Base-by-base conservation (phyloP, 2,329 filamentous ascomycete genomes). In the Alternaria angustiovoidea region DNA sequence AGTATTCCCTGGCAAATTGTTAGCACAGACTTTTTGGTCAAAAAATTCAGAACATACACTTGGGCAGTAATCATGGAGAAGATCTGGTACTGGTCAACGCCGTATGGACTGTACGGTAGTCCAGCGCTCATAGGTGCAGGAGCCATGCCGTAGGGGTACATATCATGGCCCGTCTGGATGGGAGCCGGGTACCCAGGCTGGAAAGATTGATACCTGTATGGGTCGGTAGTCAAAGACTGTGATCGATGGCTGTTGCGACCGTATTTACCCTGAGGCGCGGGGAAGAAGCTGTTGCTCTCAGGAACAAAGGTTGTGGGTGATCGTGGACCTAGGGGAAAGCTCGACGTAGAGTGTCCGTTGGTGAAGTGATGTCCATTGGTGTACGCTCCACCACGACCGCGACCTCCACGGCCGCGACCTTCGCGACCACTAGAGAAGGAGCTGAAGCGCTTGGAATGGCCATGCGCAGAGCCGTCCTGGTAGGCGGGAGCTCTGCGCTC, bases 1-100 rank as follows among this genome's bases (percentile, higher is more conserved):
- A 99, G 82, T 97, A 99, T 73, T 97, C 93, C 38, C 93, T 86
- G 74, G 86, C 82, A 24, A 65, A 75, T 16, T 42, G 63, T 82
- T 74, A 80, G 76, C 56, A 36, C 36, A 57, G 14, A 7, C 9
- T 14, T 44, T 38, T 14, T 9, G 7, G 16, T 30, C n/a, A 20
- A 8, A 24, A 11, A 14, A 12, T 32, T 30, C 18, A 36, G 30
- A 9, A 61, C 83, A 76, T 82, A 86, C 82, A 87, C 75, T 73
- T 89, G 88, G 69, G 83, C 86, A 63, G 82, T 85, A 72, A 87
- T 86, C 85, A 86, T 86, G 74, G 78, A 78, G 64, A 87, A 79
- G 34, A 88, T 69, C 36, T 84, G 83, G 62, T 81, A 84, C n/a
- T 85, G 84, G 57, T 89, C 86, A 63, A 87, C 79, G n/a, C 60